Evolutionary conservation across 75 land plant genomes (phyloP).

Genomic region (Pinus taeda): DNA sequence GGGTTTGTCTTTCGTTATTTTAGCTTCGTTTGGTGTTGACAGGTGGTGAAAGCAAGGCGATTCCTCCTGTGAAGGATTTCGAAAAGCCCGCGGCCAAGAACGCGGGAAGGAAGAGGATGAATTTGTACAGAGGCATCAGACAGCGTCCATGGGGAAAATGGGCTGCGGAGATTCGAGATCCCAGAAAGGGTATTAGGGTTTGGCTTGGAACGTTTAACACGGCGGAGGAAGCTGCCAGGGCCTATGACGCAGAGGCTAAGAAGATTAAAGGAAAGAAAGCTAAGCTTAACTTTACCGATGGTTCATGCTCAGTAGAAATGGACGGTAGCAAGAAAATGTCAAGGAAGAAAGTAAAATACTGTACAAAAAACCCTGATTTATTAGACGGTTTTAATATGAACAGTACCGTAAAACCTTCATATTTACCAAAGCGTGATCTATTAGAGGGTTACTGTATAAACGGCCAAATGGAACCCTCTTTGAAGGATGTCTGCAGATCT

Average conservation of each 20-base stretch:
- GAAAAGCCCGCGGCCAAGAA: not conserved
- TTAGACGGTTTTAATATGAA: not conserved
- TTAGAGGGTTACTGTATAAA: not conserved
- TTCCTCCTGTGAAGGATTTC: not conserved
- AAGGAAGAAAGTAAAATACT: not conserved
- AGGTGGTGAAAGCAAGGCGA: not conserved
- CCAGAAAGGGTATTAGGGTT: not conserved
- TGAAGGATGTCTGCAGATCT: not conserved
- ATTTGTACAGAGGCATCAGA: slow-evolving; percentile 3
- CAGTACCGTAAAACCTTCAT: not conserved
- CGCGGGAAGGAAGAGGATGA: slow-evolving; percentile 6
- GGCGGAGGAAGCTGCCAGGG: not conserved
- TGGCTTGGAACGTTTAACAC: slow-evolving; percentile 8
- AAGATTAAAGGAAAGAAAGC: slow-evolving; percentile 4
- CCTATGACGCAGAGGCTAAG: not conserved
- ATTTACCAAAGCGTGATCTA: not conserved
- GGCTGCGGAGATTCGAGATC: slow-evolving; percentile 1
- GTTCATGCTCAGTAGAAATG: not conserved
- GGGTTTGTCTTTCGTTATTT: not conserved
- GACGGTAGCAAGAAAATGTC: not conserved
- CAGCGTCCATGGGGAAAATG: slow-evolving; percentile 1
- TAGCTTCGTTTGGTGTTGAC: not conserved
- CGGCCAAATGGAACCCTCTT: not conserved
- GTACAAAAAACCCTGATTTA: not conserved
- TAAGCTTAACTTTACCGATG: not conserved